Evolutionary conservation across 2,329 filamentous ascomycete species (phyloP).

Genomic region (Zasmidium angulare): DNA sequence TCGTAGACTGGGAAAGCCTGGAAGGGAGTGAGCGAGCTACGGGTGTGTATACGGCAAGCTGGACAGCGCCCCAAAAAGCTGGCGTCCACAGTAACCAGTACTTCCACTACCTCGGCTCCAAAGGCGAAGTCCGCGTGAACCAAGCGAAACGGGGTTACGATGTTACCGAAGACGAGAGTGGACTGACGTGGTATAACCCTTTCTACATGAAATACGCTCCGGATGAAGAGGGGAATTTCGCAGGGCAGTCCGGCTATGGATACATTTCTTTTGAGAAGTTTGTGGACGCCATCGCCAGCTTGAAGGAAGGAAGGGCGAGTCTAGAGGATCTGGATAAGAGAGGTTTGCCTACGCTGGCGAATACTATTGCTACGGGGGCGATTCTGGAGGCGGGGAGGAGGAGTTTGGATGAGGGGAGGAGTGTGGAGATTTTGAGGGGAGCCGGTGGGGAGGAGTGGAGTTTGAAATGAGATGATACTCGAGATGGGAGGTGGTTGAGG

Average conservation of each 20-base stretch:
- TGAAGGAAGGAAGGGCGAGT: slow-evolving; percentile 72
- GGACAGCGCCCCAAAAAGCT: slow-evolving; percentile 89
- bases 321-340: slow-evolving; percentile 76
- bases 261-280: slow-evolving; percentile 97
- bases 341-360: slow-evolving; percentile 78
- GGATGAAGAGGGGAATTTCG: slow-evolving; percentile 76
- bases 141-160: slow-evolving; percentile 95
- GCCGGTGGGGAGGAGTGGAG: slow-evolving; percentile 64
- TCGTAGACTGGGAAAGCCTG: slow-evolving; percentile 83
- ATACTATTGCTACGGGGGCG: slow-evolving; percentile 88
- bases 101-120: slow-evolving; percentile 87
- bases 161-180: slow-evolving; percentile 75
- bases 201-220: slow-evolving; percentile 31
- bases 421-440: slow-evolving; percentile 70
- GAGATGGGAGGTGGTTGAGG: no score
- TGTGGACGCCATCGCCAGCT: slow-evolving; percentile 76
- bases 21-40: slow-evolving; percentile 65
- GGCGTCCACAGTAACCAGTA: slow-evolving; percentile 97
- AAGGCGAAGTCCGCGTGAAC: slow-evolving; percentile 84
- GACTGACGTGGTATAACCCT: slow-evolving; percentile 84
- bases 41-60: slow-evolving; percentile 88
- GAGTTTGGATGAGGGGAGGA: slow-evolving; percentile 78
- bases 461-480: slow-evolving; percentile 52
- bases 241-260: slow-evolving; percentile 85
- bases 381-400: slow-evolving; percentile 84